Base-by-base conservation (phyloP, 2,329 filamentous ascomycete species). In the Colletotrichum theobromicola region DNA sequence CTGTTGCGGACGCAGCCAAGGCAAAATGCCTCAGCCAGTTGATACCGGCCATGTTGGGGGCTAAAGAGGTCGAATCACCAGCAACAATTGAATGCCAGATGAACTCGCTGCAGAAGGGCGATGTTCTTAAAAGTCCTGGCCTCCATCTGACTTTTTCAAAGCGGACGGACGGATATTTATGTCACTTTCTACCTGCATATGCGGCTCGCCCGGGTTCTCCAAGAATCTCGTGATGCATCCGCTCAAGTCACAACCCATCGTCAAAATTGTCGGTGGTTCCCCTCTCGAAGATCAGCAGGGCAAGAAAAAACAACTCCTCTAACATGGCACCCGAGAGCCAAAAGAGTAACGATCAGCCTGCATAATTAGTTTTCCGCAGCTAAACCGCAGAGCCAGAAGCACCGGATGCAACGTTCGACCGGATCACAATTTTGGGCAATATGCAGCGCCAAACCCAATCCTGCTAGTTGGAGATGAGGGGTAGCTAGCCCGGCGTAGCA, bases 191-290 rank as follows among this genome's bases (percentile, higher is more conserved):
- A 26, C 12, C 26, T 42, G 30, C 32, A n/a, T 57, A 32, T 32
- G 34, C 50, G 30, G 60, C 35, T 35, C 34, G 37, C 26, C 42
- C 32, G 61, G 18, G 12, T 8, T 37, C 32, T n/a, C 35, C 26
- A n/a, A 28, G 26, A 26, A 62, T 57, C n/a, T 72, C 42, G 15
- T 37, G 67, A 67, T 55, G n/a, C 21, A 21, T 32, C 42, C 5
- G 26, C 18, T 16, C 16, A 67, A 62, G 60, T 37, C 57, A 57
- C n/a, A 28, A 13, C 16, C 55, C 42, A 50, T 71, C 72, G 72
- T 67, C 67, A 42, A 55, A 72, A 74, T 72, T 70, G 63, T 74
- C 72, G 72, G 61, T 26, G 24, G 61, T 74, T 62, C 55, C 61
- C 68, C 34, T 55, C 34, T 55, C 28, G 55, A 28, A 55, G 69